Evolutionary conservation across 768 basidiomycete genomes (phyloP), one percentile per base, ranked within the genome.

Genomic region (Mycena galericulata): DNA sequence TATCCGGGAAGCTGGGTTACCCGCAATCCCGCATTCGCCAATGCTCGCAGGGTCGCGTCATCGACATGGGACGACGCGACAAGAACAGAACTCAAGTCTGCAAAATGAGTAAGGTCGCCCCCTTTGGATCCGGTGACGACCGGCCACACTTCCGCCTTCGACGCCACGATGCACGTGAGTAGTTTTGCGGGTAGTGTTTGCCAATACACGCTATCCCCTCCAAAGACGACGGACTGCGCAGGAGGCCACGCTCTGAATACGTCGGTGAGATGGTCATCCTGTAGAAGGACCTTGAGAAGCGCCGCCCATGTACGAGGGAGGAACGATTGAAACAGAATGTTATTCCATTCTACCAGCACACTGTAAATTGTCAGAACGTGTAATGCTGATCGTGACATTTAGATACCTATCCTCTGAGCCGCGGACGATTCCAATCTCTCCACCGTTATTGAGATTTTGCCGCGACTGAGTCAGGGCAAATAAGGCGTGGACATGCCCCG

Each of bases 321-420:
- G 63, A 83, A 84, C 3, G 73, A 68, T 10, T 83, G 75, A 62
- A 87, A 87, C 0, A 88, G 70, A 9, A 84, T 71, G 17, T 71
- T 74, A 65, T 88, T 88, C 87, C 87, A 88, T 70, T 81, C 79
- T 1, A 85, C 77, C 10, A 84, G 74, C 8, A 84, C 74, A 32
- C 87, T 88, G 62, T 29, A 56, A 45, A 24, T 49, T 15, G 7
- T 47, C 24, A 59, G 14, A 20, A 20, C 43, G 61, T 27, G n/a
- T 10, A 26, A 26, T 1, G 30, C 26, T 12, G 12, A 18, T 26
- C 11, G 20, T 63, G 38, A 29, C 18, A n/a, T 36, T 3, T 2
- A 76, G 82, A 50, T 69, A 87, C 86, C 79, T 78, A 58, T 86
- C 85, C 45, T 77, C 79, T 0, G 82, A 81, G 0, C 81, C 80